phyloP scores from a whole-genome alignment of 371 early-diverging fungal genomes.

The Dinochytrium kinnereticum region DNA sequence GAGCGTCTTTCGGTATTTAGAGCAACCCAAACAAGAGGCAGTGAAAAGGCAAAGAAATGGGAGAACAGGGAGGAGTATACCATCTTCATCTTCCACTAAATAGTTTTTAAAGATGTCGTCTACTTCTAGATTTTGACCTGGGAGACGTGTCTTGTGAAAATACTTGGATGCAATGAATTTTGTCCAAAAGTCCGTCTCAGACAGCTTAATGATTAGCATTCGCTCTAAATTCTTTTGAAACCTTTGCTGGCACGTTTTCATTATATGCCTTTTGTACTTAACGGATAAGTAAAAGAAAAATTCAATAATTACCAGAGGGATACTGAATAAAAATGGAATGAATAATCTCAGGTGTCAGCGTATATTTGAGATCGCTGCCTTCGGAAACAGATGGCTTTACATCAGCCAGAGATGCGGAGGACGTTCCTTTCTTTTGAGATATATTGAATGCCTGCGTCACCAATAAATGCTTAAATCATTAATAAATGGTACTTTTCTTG shows the following conservation, averaged over 20 bases:
- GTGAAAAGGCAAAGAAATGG: not conserved
- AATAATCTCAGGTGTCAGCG: conserved; percentile 86
- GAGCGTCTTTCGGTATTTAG: too few relatives aligned
- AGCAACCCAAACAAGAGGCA: not conserved
- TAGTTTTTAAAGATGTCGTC: conserved; percentile 88
- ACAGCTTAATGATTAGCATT: conserved; percentile 48
- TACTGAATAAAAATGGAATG: conserved; percentile 88
- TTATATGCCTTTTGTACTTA: conserved; percentile 82
- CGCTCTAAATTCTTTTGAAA: conserved; percentile 32
- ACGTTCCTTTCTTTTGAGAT: conserved; percentile 82
- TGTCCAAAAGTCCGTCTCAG: conserved; percentile 88
- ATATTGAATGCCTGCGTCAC: conserved; percentile 71
- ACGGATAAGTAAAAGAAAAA: conserved; percentile 4
- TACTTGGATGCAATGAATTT: conserved; percentile 84
- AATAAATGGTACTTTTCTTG: conserved; percentile 3
- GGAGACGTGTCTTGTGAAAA: conserved; percentile 63
- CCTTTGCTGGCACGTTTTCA: conserved; percentile 82
- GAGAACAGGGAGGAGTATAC: conserved; percentile 45
- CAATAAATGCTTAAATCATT: conserved; percentile 61
- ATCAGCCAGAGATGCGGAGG: conserved; percentile 80
- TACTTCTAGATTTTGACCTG: conserved; percentile 46
- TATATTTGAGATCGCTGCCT: conserved; percentile 82
- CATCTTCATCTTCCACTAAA: conserved; percentile 79
- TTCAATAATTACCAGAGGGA: conserved; percentile 71
- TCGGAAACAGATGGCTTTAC: conserved; percentile 65